A percentile compares a stretch with the other conserved stretches of the same genome.
Evolutionary conservation across 148 eudicot species (phyloP).

Genomic region (Vaccinium corymbosum): DNA sequence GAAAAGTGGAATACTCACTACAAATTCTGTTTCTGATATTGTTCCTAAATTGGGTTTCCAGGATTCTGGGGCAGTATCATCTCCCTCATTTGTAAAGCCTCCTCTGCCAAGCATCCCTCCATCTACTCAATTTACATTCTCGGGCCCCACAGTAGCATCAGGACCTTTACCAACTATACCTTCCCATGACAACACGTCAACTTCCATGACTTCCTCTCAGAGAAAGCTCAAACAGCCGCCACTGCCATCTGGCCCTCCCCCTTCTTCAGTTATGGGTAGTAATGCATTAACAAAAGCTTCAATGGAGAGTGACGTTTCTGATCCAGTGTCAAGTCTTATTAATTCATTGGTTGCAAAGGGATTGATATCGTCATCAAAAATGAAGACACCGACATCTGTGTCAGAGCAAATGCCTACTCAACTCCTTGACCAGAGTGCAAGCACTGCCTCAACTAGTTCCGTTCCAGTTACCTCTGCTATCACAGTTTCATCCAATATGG

Average conservation of each 20-base stretch:
- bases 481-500: conserved; percentile 22
- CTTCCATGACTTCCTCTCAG: conserved; percentile 23
- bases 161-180: conserved; percentile 16
- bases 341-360: conserved; percentile 81
- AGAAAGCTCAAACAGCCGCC: conserved; percentile 41
- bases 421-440: conserved; percentile 27
- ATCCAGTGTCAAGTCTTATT: conserved; percentile 65
- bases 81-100: conserved; percentile 26
- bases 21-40: conserved; percentile 26
- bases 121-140: conserved; percentile 20
- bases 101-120: conserved; percentile 33
- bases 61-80: conserved; percentile 13
- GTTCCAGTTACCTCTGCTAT: conserved; percentile 22
- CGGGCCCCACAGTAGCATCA: conserved; percentile 22
- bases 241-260: conserved; percentile 30
- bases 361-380: conserved; percentile 64
- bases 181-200: conserved; percentile 21
- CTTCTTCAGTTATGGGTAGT: conserved; percentile 26
- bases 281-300: conserved; percentile 33
- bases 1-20: conserved; percentile 47
- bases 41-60: conserved; percentile 16
- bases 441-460: conserved; percentile 22
- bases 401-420: conserved; percentile 18
- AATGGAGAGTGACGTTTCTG: conserved; percentile 32
- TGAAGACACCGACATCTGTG: conserved; percentile 36